Percentiles rank a stretch among this genome's conserved stretches.
These are phyloP conservation scores for Hypoxylon sp. DNA, from an alignment of 2,329 filamentous ascomycete species.

Conservation along the genomic window DNA sequence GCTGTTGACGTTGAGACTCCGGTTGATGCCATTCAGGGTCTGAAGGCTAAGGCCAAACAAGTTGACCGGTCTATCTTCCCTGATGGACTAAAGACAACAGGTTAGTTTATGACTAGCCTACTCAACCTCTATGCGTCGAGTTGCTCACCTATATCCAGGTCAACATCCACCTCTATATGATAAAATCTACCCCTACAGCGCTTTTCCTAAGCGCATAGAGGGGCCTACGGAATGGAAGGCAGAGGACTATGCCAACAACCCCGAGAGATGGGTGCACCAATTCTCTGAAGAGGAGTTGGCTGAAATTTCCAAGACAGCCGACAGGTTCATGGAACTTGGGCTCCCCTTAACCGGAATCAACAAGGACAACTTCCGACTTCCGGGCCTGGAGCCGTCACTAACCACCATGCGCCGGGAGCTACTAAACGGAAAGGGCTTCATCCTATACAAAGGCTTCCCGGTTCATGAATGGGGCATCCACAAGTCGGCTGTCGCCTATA, in stretches of 20 bases:
- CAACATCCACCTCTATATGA: constrained; percentile 77
- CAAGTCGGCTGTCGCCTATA: constrained; percentile 90
- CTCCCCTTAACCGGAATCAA: constrained; percentile 76
- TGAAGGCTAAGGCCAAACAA: constrained; percentile 47
- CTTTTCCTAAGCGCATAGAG: constrained; percentile 75
- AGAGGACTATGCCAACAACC: constrained; percentile 71
- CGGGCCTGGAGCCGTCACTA: constrained; percentile 68
- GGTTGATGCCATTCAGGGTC: constrained; percentile 42
- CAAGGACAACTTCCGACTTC: constrained; percentile 72
- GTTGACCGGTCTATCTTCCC: constrained; percentile 67
- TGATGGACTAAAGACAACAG: constrained; percentile 73
- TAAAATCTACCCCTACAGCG: constrained; percentile 72
- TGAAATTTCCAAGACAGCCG: constrained; percentile 73
- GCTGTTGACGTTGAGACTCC: constrained; percentile 47
- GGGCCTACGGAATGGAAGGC: constrained; percentile 78
- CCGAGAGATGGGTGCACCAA: constrained; percentile 77
- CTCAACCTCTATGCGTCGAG: background rate
- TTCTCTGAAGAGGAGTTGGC: constrained; percentile 73
- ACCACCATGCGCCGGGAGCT: constrained; percentile 72
- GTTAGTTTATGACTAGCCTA: constrained; percentile 35
- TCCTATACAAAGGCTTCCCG: constrained; percentile 89
- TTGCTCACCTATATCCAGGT: constrained; percentile 57
- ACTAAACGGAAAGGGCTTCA: constrained; percentile 90
- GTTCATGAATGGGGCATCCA: constrained; percentile 80
- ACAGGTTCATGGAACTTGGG: constrained; percentile 71